Conservation (phyloP, 352 stramenopile genomes). For the Thalassiosira livingstoniorum region DNA sequence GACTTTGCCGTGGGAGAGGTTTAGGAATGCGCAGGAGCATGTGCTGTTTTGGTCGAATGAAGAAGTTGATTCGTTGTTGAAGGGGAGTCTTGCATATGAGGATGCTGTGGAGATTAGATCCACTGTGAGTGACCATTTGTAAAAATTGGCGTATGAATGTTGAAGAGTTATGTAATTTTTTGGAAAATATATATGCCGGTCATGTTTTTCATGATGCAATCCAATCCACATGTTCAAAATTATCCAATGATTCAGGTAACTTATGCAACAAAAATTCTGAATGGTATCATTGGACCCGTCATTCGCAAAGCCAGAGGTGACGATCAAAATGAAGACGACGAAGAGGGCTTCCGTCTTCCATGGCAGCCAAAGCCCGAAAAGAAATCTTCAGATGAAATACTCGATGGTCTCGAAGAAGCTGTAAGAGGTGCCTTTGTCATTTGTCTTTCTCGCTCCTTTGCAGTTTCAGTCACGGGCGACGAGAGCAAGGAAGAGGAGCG, state of each 20-base stretch:
- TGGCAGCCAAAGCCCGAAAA: slow-evolving; percentile 61
- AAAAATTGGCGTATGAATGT: background rate
- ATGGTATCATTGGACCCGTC: slow-evolving; percentile 64
- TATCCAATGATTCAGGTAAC: too few species aligned
- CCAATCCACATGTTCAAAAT: too few species aligned
- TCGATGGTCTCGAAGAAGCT: slow-evolving; percentile 69
- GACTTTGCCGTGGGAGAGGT: slow-evolving; percentile 74
- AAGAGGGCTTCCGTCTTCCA: slow-evolving; percentile 58
- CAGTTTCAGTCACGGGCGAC: slow-evolving; percentile 42
- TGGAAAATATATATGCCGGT: too few species aligned
- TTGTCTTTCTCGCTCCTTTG: slow-evolving; percentile 71
- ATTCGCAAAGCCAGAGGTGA: slow-evolving; percentile 64
- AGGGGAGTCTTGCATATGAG: slow-evolving; percentile 71
- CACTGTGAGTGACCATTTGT: slow-evolving; percentile 31
- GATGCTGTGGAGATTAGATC: slow-evolving; percentile 65
- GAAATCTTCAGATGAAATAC: slow-evolving; percentile 24
- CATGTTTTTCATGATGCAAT: too few species aligned
- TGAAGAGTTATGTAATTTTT: too few species aligned
- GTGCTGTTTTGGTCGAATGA: slow-evolving; percentile 77
- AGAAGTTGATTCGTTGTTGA: slow-evolving; percentile 70
- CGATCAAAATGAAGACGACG: slow-evolving; percentile 24
- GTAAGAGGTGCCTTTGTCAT: slow-evolving; percentile 78
- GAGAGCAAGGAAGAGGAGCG: slow-evolving; percentile 67
- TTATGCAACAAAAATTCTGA: slow-evolving; percentile 70
- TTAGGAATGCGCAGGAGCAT: slow-evolving; percentile 83